A percentile compares a stretch with the other conserved stretches of the same genome.
Evolutionary conservation across 164 flowering plant species (phyloP).

Genomic region (Vitis cinerea): DNA sequence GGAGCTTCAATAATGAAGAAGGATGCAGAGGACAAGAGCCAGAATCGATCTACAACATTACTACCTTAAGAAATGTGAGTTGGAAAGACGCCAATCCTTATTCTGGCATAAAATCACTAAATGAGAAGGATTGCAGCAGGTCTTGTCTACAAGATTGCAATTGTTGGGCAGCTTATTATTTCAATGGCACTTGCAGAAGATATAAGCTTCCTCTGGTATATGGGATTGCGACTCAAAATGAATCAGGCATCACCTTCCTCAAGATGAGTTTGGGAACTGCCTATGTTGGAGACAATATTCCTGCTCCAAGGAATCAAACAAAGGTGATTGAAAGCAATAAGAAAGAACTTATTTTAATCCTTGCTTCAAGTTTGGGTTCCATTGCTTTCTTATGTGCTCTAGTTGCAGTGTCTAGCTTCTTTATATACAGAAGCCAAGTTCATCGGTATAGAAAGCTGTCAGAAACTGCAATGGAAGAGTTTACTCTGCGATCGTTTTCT

Average conservation of each 20-base stretch:
- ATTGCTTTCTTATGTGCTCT: conserved; percentile 2
- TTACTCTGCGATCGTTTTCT: background rate
- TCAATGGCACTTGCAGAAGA: conserved; percentile 4
- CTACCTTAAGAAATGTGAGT: background rate
- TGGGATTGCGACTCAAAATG: background rate
- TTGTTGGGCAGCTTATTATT: conserved; percentile 11
- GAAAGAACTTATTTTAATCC: background rate
- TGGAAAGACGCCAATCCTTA: background rate
- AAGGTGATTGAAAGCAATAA: background rate
- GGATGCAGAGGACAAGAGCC: background rate
- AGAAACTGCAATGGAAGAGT: background rate
- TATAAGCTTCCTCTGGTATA: conserved; percentile 13
- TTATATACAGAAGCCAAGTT: background rate
- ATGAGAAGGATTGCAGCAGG: conserved; percentile 1
- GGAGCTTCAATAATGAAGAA: background rate
- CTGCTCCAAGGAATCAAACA: background rate
- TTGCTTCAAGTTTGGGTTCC: conserved; percentile 8
- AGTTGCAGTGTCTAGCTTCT: conserved; percentile 5
- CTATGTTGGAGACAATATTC: too few relatives aligned
- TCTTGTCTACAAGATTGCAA: conserved; percentile 13
- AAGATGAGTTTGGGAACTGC: background rate
- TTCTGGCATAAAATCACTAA: background rate
- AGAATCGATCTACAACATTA: background rate
- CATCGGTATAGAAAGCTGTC: background rate
- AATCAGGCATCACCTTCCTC: background rate